These are phyloP conservation scores for Verticillium zaregamsianum DNA, from an alignment of 2,329 filamentous ascomycete genomes.

Conservation along the genomic window DNA sequence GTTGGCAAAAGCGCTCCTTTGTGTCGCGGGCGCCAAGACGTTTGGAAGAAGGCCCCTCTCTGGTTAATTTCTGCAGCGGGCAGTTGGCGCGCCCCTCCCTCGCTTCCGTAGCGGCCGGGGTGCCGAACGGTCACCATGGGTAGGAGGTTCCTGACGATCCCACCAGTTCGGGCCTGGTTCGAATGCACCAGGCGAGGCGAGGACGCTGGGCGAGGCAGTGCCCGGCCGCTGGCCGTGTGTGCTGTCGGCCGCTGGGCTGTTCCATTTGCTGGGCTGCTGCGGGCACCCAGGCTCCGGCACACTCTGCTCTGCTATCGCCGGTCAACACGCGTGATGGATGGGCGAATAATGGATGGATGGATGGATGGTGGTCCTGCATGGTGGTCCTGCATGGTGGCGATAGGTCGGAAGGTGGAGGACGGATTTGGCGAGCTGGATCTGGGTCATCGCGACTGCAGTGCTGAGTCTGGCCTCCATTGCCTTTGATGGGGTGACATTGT, in stretches of 20 bases:
- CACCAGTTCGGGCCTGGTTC: neutral
- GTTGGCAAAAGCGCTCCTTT: neutral
- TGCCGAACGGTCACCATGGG: neutral
- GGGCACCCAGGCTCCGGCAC: neutral
- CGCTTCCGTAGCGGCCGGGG: neutral
- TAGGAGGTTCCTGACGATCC: conserved; percentile 3
- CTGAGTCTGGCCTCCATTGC: too few species aligned
- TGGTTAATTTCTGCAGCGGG: neutral
- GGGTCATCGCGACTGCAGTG: neutral
- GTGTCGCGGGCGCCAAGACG: neutral
- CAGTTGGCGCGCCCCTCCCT: neutral
- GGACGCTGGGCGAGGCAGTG: neutral
- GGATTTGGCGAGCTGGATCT: neutral
- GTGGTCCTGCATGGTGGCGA: neutral
- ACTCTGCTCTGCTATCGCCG: neutral
- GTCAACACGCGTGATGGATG: neutral
- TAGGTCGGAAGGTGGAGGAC: neutral
- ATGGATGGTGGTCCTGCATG: neutral
- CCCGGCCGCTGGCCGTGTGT: neutral
- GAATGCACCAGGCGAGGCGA: neutral
- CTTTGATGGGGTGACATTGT: too few species aligned
- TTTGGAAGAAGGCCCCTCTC: neutral
- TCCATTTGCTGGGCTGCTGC: neutral
- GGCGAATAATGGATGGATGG: neutral
- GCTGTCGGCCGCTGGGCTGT: neutral